Evolutionary conservation across 257 asterid genomes (phyloP), one percentile per base, ranked within the genome.

Genomic region (Solanum commersonii): DNA sequence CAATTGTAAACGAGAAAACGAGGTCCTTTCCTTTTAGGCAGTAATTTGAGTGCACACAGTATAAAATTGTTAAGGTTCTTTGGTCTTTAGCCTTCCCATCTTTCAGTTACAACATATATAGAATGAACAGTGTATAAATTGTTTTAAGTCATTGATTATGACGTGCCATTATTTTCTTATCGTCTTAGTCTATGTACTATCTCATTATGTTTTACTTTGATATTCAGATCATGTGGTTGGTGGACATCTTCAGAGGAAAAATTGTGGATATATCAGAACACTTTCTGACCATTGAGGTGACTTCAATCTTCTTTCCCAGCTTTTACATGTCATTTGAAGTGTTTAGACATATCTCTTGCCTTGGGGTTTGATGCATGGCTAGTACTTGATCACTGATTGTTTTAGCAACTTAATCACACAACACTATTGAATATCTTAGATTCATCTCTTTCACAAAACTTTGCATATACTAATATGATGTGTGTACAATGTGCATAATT

Each of bases 231-330:
- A 95, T 92, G 95, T 95, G 97, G 97, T 89, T 96, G 72, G 94
- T 90, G 87, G 94, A 96, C 88, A 92, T 91, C 91, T 96, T 96
- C 95, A 92, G 98, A 90, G 98, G 91, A 77, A 96, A 90, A 52
- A 84, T 95, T 35, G 98, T 96, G 93, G 98, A 96, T 93, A 93
- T 70, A 91, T 93, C 98, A 68, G 98, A 94, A 84, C 92, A 94
- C 82, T 93, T 91, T 90, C 86, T 94, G 93, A 96, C 98, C 68
- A 87, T 96, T 59, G 96, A 96, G 98, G 98, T 95, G 89, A 88
- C 85, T 15, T 82, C 76, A 35, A 35, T 84, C 67, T 89, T 85
- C 86, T 71, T 87, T 86, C 63, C 38, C 37, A 70, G 70, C 44
- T 87, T 35, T 84, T 87, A 35, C 76, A 88, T 40, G 89, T 87